phyloP scores from a whole-genome alignment of 2,329 filamentous ascomycete species.

The Sclerotinia trifoliorum region DNA sequence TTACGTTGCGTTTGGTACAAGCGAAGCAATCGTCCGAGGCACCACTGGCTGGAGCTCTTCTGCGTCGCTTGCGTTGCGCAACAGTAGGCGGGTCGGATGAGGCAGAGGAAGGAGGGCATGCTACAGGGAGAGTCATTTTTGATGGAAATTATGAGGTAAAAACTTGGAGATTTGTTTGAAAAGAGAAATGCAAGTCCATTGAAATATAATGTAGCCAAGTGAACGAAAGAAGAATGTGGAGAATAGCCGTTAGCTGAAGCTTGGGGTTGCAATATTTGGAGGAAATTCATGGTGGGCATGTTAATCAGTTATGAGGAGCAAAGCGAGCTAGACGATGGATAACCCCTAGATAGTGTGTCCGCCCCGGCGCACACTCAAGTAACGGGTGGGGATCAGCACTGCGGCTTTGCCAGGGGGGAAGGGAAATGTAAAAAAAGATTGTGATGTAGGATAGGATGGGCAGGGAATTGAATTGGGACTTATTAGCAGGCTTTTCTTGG shows the following conservation, averaged over 20 bases:
- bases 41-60: constrained; percentile 83
- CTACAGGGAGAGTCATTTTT: constrained; percentile 40
- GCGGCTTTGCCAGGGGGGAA: constrained; percentile 29
- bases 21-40: constrained; percentile 94
- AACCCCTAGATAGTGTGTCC: constrained; percentile 19
- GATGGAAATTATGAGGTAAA: constrained; percentile 20
- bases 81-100: constrained; percentile 36
- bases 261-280: constrained; percentile 25
- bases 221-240: constrained; percentile 24
- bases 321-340: constrained; percentile 22
- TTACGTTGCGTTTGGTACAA: constrained; percentile 77
- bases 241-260: constrained; percentile 22
- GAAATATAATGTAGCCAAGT: constrained; percentile 23
- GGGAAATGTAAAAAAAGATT: constrained; percentile 12
- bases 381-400: constrained; percentile 32
- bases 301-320: constrained; percentile 34
- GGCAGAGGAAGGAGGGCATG: constrained; percentile 37
- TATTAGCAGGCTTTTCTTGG: constrained; percentile 16
- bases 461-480: constrained; percentile 10
- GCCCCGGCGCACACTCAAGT: constrained; percentile 25
- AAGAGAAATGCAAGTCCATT: constrained; percentile 23
- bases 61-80: constrained; percentile 63
- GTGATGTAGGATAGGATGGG: constrained; percentile 17
- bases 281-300: constrained; percentile 29
- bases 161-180: constrained; percentile 9